Conservation (phyloP, 768 basidiomycete genomes). For the Royoungia palumana region DNA sequence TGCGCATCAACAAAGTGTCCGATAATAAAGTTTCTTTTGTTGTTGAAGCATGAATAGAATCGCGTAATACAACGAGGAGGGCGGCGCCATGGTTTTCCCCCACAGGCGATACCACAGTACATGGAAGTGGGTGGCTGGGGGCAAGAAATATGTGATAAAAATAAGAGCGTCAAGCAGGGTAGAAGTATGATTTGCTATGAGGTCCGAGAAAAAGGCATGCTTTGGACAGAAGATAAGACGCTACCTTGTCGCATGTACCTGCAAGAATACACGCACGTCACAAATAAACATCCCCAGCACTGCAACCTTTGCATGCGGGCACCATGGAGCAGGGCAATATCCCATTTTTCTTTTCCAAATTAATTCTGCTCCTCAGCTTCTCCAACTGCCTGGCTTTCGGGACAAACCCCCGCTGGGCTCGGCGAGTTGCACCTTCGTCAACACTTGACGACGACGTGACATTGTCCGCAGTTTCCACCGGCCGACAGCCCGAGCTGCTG, state of each 20-base stretch:
- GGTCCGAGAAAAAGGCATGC: slow-evolving; percentile 7
- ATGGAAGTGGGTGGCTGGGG: not conserved
- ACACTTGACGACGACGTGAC: slow-evolving; percentile 8
- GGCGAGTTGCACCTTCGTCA: slow-evolving; percentile 8
- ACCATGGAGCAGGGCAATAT: slow-evolving; percentile 21
- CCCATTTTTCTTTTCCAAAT: slow-evolving; percentile 31
- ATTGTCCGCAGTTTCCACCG: slow-evolving; percentile 9
- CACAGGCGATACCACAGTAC: slow-evolving; percentile 8
- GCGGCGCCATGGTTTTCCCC: slow-evolving; percentile 20
- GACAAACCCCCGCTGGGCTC: slow-evolving; percentile 43
- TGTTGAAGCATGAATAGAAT: slow-evolving; percentile 15
- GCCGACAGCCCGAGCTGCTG: slow-evolving; percentile 11
- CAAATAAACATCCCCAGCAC: slow-evolving; percentile 22
- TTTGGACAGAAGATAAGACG: slow-evolving; percentile 5
- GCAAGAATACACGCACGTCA: slow-evolving; percentile 22
- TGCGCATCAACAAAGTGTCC: slow-evolving; percentile 31
- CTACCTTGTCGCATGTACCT: not conserved
- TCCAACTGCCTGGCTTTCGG: slow-evolving; percentile 65
- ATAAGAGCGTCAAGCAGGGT: slow-evolving; percentile 10
- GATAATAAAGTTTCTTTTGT: not conserved
- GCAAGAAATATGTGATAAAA: slow-evolving; percentile 22
- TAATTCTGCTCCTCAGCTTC: slow-evolving; percentile 55
- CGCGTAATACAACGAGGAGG: slow-evolving; percentile 30
- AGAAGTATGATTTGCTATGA: slow-evolving; percentile 11
- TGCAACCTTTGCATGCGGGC: slow-evolving; percentile 30